phyloP scores from a whole-genome alignment of 2,329 filamentous ascomycete species.

The Metarhizium anisopliae region DNA sequence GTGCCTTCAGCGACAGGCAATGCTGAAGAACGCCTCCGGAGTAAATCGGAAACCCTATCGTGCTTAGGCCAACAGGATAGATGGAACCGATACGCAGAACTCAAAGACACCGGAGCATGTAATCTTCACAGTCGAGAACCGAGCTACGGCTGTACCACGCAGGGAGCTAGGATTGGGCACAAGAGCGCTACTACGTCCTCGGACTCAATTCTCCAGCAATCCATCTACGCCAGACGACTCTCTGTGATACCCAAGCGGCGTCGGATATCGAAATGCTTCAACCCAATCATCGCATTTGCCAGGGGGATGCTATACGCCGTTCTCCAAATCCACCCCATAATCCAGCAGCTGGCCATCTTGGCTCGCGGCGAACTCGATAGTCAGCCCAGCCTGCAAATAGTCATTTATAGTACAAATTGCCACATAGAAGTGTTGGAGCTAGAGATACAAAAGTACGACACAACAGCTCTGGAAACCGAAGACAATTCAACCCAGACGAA shows the following conservation, averaged over 20 bases:
- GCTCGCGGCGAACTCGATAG: slow-evolving; percentile 51
- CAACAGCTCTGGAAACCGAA: slow-evolving; percentile 35
- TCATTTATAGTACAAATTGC: slow-evolving; percentile 58
- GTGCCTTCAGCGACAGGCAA: slow-evolving; percentile 62
- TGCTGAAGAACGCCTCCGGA: slow-evolving; percentile 56
- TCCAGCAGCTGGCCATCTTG: slow-evolving; percentile 55
- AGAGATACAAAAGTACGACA: slow-evolving; percentile 54
- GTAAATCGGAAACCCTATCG: slow-evolving; percentile 54
- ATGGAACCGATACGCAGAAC: slow-evolving; percentile 53
- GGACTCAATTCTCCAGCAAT: slow-evolving; percentile 46
- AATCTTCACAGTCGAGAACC: slow-evolving; percentile 42
- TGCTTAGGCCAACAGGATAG: slow-evolving; percentile 41
- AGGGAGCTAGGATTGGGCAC: slow-evolving; percentile 9
- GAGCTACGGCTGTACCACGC: slow-evolving; percentile 22
- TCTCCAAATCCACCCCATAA: slow-evolving; percentile 59
- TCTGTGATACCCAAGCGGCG: slow-evolving; percentile 55
- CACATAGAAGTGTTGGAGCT: slow-evolving; percentile 58
- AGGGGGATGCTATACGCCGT: slow-evolving; percentile 59
- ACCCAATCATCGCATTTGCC: slow-evolving; percentile 54
- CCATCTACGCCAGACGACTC: slow-evolving; percentile 54
- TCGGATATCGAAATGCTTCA: slow-evolving; percentile 50
- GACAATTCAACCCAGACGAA: slow-evolving; percentile 44
- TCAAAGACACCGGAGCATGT: slow-evolving; percentile 50
- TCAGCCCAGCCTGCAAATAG: slow-evolving; percentile 54
- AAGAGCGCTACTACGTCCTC: slow-evolving; percentile 51